Evolutionary conservation across 1,284 basidiomycete species (phyloP).

Genomic region (Ceratobasidium sp.): DNA sequence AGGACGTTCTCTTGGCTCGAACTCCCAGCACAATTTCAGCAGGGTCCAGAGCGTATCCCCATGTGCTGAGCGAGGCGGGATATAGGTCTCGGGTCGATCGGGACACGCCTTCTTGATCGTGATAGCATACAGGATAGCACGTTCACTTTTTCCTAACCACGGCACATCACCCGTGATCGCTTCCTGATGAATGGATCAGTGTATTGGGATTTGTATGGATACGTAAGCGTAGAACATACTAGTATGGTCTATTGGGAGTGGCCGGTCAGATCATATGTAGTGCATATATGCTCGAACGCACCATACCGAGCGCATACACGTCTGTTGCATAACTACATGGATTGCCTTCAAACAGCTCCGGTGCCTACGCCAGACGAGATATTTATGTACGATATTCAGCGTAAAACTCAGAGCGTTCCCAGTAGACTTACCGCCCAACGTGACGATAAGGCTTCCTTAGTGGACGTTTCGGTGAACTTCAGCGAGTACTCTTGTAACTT

Average conservation of each 20-base stretch:
- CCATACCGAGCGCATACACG: neutral
- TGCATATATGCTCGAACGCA: neutral
- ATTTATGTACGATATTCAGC: too few species aligned
- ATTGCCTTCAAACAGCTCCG: neutral
- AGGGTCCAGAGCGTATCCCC: too few species aligned
- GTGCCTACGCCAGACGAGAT: neutral
- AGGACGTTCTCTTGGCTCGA: too few species aligned
- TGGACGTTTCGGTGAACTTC: neutral
- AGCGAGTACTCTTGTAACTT: too few species aligned
- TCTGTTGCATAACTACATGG: neutral
- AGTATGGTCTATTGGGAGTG: neutral
- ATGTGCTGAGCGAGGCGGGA: neutral
- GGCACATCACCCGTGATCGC: slow-evolving; percentile 17
- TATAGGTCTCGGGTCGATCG: neutral
- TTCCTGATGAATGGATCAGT: too few species aligned
- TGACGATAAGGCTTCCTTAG: neutral
- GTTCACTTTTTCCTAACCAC: slow-evolving; percentile 3
- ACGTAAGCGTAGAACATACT: neutral
- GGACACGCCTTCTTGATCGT: neutral
- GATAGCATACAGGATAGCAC: neutral
- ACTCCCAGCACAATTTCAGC: too few species aligned
- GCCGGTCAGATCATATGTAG: neutral
- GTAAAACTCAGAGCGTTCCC: neutral
- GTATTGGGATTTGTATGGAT: too few species aligned
- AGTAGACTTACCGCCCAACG: slow-evolving; percentile 7